Base-by-base conservation (phyloP, 2,329 filamentous ascomycete species). In the Exophiala mesophila region DNA sequence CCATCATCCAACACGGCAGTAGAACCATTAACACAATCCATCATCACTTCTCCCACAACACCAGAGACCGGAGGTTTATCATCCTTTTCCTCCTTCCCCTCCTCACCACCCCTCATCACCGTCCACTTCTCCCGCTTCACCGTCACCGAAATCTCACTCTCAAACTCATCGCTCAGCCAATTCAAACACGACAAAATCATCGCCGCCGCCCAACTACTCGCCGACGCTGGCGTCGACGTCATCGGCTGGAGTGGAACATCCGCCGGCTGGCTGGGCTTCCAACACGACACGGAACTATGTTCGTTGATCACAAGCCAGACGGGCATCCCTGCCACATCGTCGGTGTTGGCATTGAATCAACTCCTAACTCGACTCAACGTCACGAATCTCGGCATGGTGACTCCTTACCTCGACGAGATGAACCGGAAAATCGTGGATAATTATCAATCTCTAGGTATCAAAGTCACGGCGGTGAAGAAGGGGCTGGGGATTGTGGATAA, bases 1-100 rank as follows among this genome's bases (percentile, higher is more conserved):
- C 68, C 68, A 12, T 66, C 62, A 28, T 69, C 67, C 39, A 70
- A 70, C 52, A 71, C 66, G 8, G 60, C 61, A 3, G 59, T 70
- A 13, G 68, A 71, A 51, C 66, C 67, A 7, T 57, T 70, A 10
- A 68, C 66, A 5, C 20, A 36, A 12, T 36, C 41, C 9, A 45
- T 45, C 18, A n/a, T 49, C 20, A n/a, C n/a, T n/a, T n/a, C n/a
- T n/a, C n/a, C n/a, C n/a, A n/a, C n/a, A n/a, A n/a, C n/a, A n/a
- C n/a, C n/a, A n/a, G n/a, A n/a, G n/a, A n/a, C n/a, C n/a, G n/a
- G n/a, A n/a, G n/a, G n/a, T n/a, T n/a, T n/a, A n/a, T n/a, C n/a
- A n/a, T n/a, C n/a, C n/a, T n/a, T n/a, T n/a, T 57, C 57, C 17
- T 57, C 59, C 23, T 62, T 70, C 34, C 42, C 69, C 34, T 48